Conservation (phyloP, 495 filamentous ascomycete species). For the Penicillium turbatum region DNA sequence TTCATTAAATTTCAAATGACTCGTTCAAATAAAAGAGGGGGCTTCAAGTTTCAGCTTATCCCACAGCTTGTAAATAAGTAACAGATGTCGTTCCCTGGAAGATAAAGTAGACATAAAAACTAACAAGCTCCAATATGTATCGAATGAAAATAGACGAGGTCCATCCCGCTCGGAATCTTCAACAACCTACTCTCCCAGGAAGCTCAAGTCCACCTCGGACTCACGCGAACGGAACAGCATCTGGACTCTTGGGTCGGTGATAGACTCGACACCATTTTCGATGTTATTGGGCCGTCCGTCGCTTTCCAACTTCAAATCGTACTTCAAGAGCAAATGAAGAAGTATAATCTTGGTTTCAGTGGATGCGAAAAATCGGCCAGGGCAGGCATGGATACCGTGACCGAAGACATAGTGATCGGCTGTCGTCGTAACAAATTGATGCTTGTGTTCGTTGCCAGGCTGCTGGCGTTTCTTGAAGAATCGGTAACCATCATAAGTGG, state of each 20-base stretch:
- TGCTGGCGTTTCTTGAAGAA: conserved; percentile 43
- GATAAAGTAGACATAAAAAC: background rate
- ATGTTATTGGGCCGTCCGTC: conserved; percentile 22
- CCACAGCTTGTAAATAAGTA: background rate
- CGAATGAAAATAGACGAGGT: background rate
- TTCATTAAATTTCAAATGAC: background rate
- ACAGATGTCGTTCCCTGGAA: background rate
- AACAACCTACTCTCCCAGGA: conserved; percentile 19
- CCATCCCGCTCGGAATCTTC: background rate
- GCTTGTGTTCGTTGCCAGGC: conserved; percentile 38
- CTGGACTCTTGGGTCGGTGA: conserved; percentile 29
- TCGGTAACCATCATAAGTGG: conserved; percentile 44
- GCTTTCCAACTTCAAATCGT: conserved; percentile 46
- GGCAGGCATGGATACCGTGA: conserved; percentile 50
- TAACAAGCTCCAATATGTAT: background rate
- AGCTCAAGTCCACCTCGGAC: conserved; percentile 27
- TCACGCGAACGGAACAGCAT: conserved; percentile 27
- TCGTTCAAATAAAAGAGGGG: background rate
- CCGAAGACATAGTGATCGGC: conserved; percentile 45
- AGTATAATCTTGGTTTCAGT: conserved; percentile 46
- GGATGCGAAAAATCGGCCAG: conserved; percentile 51
- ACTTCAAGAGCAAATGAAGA: conserved; percentile 47
- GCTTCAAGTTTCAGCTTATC: background rate
- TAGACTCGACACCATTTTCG: conserved; percentile 25
- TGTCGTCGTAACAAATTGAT: conserved; percentile 45